Evolutionary conservation across 2,329 filamentous ascomycete genomes (phyloP).

Genomic region (Xylaria sp.): DNA sequence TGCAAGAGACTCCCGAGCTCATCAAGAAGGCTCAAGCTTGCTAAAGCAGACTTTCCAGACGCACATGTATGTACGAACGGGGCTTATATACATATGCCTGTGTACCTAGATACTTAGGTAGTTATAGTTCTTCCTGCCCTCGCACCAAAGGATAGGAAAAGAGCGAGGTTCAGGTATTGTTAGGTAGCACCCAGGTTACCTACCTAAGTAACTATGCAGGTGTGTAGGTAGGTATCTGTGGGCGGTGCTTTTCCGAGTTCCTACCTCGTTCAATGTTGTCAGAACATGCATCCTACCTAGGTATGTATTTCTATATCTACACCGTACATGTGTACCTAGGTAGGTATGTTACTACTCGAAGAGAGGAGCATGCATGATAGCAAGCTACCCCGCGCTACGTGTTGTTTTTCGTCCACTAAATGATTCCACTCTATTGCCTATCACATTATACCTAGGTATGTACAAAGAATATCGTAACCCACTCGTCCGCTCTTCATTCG

Average conservation of each 20-base stretch:
- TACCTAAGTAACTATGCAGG: no score
- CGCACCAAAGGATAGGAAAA: no score
- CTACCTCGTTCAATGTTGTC: no score
- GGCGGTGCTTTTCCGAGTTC: no score
- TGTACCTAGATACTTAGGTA: background rate
- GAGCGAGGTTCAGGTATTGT: background rate
- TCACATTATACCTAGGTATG: background rate
- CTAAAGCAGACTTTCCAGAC: background rate
- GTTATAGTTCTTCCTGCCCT: no score
- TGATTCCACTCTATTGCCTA: background rate
- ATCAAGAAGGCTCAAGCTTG: slow-evolving; percentile 6
- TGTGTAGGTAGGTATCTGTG: background rate
- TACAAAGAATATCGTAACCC: background rate
- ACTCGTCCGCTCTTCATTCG: background rate
- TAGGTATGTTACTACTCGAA: background rate
- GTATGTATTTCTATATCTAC: no score
- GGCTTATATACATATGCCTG: background rate
- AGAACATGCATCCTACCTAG: no score
- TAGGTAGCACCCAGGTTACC: no score
- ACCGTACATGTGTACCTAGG: no score
- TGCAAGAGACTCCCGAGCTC: background rate
- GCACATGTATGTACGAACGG: background rate
- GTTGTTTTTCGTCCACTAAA: slow-evolving; percentile 24
- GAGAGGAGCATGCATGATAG: background rate
- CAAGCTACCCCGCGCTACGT: slow-evolving; percentile 29